Evolutionary conservation across 225 moss, liverwort and hornwort species (phyloP), one percentile per base, ranked within the genome.

Genomic region (Antitrichia curtipendula): DNA sequence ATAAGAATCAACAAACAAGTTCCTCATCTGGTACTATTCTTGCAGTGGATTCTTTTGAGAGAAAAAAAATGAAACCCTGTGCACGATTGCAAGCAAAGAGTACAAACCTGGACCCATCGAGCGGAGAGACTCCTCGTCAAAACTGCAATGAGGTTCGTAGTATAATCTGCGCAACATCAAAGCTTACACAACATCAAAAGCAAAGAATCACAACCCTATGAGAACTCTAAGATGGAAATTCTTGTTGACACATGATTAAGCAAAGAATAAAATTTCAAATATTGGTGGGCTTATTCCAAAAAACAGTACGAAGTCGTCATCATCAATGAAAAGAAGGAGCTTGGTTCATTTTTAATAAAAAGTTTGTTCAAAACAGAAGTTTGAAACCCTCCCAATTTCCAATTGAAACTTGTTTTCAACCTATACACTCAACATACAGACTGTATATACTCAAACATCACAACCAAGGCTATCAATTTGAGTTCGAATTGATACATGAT

Each of bases 121-220:
- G 54, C 54, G 79, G 58, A 93, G 82, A 86, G 91, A 93, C 60
- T 92, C 87, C 64, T 90, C 84, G 13, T 88, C 90, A 74, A 93
- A 93, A 81, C 93, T 93, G 73, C 93, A 93, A 61, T 93, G 93
- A 59, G 93, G 93, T 78, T 93, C 92, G 74, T 93, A 93, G 84
- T 93, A 93, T 71, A 93, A 78, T 81, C 93, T 93, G 92, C 74
- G 25, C 82, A 85, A 45, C 50, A 72, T 72, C 57, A 78, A 78
- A 63, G 40, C 28, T 38, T 71, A 53, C 60, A 81, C 34, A 70
- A 40, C 47, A 88, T 68, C 80, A 75, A 68, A 65, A 88, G 80
- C 16, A 76, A 45, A 88, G 28, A 47, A 41, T 24, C 72, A 79
- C 52, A 82, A 78, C 29, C 20, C 7, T 34, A 31, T 53, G 63